A percentile compares a stretch with the other conserved stretches of the same genome.
phyloP scores from a whole-genome alignment of 2,329 filamentous ascomycete genomes.

The Beauveria caledonica region DNA sequence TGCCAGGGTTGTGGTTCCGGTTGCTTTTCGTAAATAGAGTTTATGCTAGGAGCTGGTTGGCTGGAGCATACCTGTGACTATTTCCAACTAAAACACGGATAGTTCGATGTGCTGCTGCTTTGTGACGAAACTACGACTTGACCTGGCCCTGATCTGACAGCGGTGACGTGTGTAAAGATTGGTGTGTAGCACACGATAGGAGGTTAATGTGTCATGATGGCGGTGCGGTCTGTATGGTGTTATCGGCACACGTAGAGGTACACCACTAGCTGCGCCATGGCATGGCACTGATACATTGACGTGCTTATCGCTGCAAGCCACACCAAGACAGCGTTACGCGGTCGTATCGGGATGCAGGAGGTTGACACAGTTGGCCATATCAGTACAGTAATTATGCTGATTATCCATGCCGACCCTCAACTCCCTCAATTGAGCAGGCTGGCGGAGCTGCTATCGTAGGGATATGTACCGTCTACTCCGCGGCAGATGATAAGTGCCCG shows the following conservation, averaged over 20 bases:
- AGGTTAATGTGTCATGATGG: not conserved
- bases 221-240: not conserved
- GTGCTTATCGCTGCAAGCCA: slow-evolving; percentile 7
- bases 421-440: not conserved
- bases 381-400: not conserved
- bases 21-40: slow-evolving; percentile 8
- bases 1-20: not conserved
- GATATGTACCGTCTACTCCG: not conserved
- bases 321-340: not conserved
- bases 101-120: not conserved
- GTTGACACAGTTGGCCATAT: not conserved
- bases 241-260: slow-evolving; percentile 1
- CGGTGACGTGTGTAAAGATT: not conserved
- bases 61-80: not conserved
- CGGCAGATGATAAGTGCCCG: not conserved
- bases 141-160: not conserved
- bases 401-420: not conserved
- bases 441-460: not conserved
- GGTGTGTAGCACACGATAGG: not conserved
- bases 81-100: not conserved
- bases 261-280: not conserved
- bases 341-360: not conserved
- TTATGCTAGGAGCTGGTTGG: not conserved
- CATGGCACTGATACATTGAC: not conserved
- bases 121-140: not conserved